Evolutionary conservation across 768 basidiomycete species (phyloP), one percentile per base, ranked within the genome.

Genomic region (Tulasnella sp.): DNA sequence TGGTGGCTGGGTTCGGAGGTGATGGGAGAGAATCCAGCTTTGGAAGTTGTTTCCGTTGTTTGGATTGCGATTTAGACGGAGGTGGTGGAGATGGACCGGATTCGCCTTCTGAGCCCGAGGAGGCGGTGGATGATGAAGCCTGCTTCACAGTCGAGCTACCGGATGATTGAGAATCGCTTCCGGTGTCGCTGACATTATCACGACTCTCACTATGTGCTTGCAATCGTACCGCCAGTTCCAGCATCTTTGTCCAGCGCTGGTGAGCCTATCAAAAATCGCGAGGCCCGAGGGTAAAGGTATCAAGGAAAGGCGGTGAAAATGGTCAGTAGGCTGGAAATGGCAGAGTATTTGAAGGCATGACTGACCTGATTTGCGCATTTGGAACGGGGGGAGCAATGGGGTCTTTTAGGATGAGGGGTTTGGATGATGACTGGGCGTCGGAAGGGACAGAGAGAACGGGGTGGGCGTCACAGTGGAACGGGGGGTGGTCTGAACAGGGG

Each of bases 111-210:
- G 58, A 46, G 18, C 46, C 46, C 46, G 46, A 60, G 28, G 60
- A 64, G 12, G n/a, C 60, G n/a, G 60, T 34, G 31, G 60, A 64
- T 18, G 60, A 64, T 34, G 60, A 64, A 64, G 60, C 60, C 60
- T 64, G 60, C 60, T 64, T 64, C 31, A 64, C 60, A 3, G 60
- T 64, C 60, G 60, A 28, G 8, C 60, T 64, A 31, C 60, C 60
- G 60, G 60, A 64, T 64, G 60, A 64, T 64, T 64, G 60, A 64
- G 60, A 64, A 64, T 64, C 60, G 60, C 60, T 64, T 31, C 60
- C 60, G n/a, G 60, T 16, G n/a, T 64, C 60, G 28, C 60, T 64
- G 60, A 14, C 60, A 64, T 31, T 34, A 64, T 64, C 60, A 64
- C 31, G n/a, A 12, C 60, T 64, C 60, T 64, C 60, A 64, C 60